Percentiles rank a stretch among this genome's conserved stretches.
Conservation (phyloP, 495 filamentous ascomycete species). For the Penicillium lividum region DNA sequence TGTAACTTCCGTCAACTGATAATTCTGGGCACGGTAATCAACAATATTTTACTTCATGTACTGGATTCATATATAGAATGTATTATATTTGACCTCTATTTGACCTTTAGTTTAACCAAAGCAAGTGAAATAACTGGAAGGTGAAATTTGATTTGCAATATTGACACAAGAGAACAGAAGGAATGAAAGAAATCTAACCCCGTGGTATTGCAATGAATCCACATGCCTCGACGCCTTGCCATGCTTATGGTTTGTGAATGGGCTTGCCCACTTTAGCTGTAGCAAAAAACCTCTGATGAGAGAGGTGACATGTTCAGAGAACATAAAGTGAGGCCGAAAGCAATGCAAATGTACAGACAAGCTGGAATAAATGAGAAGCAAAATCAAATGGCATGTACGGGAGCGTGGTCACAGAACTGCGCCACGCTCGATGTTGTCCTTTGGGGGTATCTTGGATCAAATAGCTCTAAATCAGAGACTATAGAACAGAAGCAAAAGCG, state of each 20-base stretch:
- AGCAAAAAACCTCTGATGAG: conserved; percentile 1
- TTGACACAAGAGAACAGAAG: conserved; percentile 18
- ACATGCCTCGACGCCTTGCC: conserved; percentile 37
- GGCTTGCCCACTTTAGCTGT: not conserved
- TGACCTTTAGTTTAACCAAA: not conserved
- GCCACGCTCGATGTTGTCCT: conserved; percentile 6
- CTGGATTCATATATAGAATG: not conserved
- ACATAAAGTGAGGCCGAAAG: conserved; percentile 4
- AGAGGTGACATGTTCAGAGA: conserved; percentile 4
- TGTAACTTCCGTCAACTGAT: too few relatives aligned
- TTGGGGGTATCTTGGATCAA: conserved; percentile 33
- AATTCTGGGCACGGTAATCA: not conserved
- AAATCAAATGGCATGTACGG: conserved; percentile 6
- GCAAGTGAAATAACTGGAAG: not conserved
- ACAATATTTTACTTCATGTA: not conserved
- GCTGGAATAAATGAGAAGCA: not conserved
- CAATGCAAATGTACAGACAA: conserved; percentile 1
- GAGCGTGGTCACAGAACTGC: not conserved
- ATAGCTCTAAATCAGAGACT: conserved; percentile 13
- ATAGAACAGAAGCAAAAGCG: conserved; percentile 1
- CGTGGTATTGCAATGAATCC: conserved; percentile 17
- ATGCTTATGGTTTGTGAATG: conserved; percentile 27
- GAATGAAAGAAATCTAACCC: conserved; percentile 13
- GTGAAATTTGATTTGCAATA: conserved; percentile 14
- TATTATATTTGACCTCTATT: conserved; percentile 5